Percentiles rank a stretch among this genome's conserved stretches.
phyloP scores from a whole-genome alignment of 192 early-diverging fungal species.

The Geranomyces variabilis region DNA sequence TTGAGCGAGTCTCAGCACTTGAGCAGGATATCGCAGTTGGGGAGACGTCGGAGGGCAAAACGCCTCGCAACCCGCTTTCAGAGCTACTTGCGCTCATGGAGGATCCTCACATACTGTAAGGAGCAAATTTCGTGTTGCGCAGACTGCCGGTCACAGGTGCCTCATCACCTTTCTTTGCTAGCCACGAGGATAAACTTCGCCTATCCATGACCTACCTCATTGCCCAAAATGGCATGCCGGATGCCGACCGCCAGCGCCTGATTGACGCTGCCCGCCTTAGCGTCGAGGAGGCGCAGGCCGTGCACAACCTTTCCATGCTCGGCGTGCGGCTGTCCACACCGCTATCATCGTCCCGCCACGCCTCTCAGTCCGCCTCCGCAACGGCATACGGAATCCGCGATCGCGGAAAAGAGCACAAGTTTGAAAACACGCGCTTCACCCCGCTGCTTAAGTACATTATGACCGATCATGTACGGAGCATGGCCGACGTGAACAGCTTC shows the following conservation, averaged over 20 bases:
- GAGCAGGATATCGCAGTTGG: constrained; percentile 79
- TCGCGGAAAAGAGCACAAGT: constrained; percentile 65
- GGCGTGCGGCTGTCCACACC: constrained; percentile 58
- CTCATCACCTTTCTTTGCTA: constrained; percentile 18
- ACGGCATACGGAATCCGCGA: constrained; percentile 24
- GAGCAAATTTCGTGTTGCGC: background rate
- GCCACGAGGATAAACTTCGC: constrained; percentile 72
- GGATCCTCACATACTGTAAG: constrained; percentile 60
- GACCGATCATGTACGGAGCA: constrained; percentile 52
- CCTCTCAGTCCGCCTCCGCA: constrained; percentile 46
- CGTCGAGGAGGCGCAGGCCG: constrained; percentile 70
- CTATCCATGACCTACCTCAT: constrained; percentile 76
- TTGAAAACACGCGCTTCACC: constrained; percentile 74
- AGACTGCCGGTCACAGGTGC: background rate
- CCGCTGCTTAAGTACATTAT: constrained; percentile 70
- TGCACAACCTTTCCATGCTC: constrained; percentile 73
- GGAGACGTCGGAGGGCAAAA: constrained; percentile 66
- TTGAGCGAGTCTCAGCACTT: constrained; percentile 62
- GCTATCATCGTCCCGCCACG: too few species aligned
- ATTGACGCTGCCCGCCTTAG: constrained; percentile 65
- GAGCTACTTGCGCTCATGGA: constrained; percentile 70
- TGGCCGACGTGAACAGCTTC: constrained; percentile 62
- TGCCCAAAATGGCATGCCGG: constrained; percentile 69
- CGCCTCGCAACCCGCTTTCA: constrained; percentile 57
- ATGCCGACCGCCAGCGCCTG: constrained; percentile 69